Base-by-base conservation (phyloP, 164 flowering plant genomes). In the Vitis rupestris region DNA sequence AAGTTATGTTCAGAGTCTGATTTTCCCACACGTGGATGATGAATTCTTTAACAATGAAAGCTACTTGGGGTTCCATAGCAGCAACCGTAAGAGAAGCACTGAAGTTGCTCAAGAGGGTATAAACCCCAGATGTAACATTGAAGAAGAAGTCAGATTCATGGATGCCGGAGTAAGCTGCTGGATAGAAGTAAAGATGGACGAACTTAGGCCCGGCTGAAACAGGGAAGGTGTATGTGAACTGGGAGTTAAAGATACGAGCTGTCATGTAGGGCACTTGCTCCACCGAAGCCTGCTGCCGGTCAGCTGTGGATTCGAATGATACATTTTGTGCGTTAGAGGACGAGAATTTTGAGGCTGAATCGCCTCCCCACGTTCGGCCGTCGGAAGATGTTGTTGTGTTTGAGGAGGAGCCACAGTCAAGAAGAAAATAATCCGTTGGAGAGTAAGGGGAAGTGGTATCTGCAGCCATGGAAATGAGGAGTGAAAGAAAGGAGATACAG, bases 51-150 rank as follows among this genome's bases (percentile, higher is more conserved):
- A 49, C 9, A 61, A 76, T 50, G 27, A 27, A 72, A 37, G 4
- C 44, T 6, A 37, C 44, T 37, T 37, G 44, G 44, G 44, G 44
- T 31, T 31, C 44, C 44, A 31, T 31, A 31, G 44, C 44, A 31
- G 44, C 44, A 27, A 13, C 0, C 1, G 19, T 30, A 12, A 59
- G 70, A 10, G 58, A 14, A 44, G 74, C 72, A 52, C 72, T 76
- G 58, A 72, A 76, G 63, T 76, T 76, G 8, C 29, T 49, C 9
- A 72, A 66, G 10, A 76, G 66, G n/a, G 72, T 59, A 44, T 47
- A 64, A 30, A 19, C 8, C 9, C 47, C 11, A 55, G 23, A 23
- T 29, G 66, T 15, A 37, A 72, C 75, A 14, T 57, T 50, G 72
- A 76, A 72, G 57, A 68, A 67, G 47, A 66, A 54, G 19, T 17